phyloP scores from a whole-genome alignment of 129 eudicot species.

The Flaveria trinervia region DNA sequence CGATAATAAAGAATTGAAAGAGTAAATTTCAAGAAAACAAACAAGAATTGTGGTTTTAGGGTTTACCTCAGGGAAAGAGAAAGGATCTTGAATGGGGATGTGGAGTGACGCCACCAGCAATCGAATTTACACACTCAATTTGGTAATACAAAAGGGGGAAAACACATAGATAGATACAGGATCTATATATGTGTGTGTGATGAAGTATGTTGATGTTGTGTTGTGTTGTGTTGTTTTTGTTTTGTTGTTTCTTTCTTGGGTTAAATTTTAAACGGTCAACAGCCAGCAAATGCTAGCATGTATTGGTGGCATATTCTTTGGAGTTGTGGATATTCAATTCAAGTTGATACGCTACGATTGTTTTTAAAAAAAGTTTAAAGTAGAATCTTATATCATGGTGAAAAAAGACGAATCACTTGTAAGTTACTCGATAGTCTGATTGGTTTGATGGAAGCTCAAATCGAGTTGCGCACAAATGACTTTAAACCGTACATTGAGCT shows the following conservation, averaged over 20 bases:
- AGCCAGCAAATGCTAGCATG: constrained; percentile 22
- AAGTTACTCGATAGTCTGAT: too few species aligned
- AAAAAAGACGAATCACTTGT: too few species aligned
- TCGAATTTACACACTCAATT: constrained; percentile 23
- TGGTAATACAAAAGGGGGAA: constrained; percentile 5
- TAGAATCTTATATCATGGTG: too few species aligned
- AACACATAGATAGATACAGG: neutral
- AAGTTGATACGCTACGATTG: constrained; percentile 11
- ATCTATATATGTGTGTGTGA: neutral
- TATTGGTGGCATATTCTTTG: constrained; percentile 38
- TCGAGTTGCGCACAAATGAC: too few species aligned
- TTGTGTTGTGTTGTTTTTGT: constrained; percentile 2
- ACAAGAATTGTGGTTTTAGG: constrained; percentile 33
- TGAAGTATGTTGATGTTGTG: constrained; percentile 15
- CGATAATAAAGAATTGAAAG: constrained; percentile 34
- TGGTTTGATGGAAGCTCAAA: too few species aligned
- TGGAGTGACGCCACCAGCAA: constrained; percentile 23
- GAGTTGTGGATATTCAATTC: constrained; percentile 31
- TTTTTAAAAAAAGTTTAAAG: neutral
- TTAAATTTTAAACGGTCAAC: constrained; percentile 33
- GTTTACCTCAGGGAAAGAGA: constrained; percentile 35
- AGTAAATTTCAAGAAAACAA: constrained; percentile 25
- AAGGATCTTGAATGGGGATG: constrained; percentile 34
- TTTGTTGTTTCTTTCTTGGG: constrained; percentile 25
- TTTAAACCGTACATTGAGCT: too few species aligned